Base-by-base conservation (phyloP, 805 yeast genomes). In the Phaffomyces opuntiae region DNA sequence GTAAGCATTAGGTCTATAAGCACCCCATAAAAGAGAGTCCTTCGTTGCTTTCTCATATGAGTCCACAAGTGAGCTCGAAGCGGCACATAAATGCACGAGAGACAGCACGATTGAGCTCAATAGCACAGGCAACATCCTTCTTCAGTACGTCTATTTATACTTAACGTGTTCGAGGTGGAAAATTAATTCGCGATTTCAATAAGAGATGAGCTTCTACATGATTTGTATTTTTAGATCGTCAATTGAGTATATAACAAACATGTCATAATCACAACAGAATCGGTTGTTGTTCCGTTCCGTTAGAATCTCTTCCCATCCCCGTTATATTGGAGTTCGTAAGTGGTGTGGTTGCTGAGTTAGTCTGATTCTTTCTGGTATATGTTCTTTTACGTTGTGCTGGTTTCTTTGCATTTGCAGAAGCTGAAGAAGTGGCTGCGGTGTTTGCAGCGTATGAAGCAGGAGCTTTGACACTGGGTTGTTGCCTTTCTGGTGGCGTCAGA, bases 1-100 rank as follows among this genome's bases (percentile, higher is more conserved):
- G 64, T 90, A 93, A 38, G 87, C 70, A 46, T 87, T 85, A 9
- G 96, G 81, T 51, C 97, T 69, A 64, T 89, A 91, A 1, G 98
- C 95, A 1, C 96, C 98, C 99, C 99, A 91, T 31, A 79, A 62
- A 26, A 86, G 66, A 3, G 87, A 75, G 37, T 73, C 66, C 40
- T 72, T 67, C 7, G 76, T 69, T 33, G 67, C 64, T 26, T 56
- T 49, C 38, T 62, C 60, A 43, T 61, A 70, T 0, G 56, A 51
- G 3, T 43, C 38, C 3, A 52, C 38, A 21, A 56, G 39, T 19
- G 42, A 38, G 14, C 37, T 32, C 12, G 42, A 26, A 6, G 12
- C n/a, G 8, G 17, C 12, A 29, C 13, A 29, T 29, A 29, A 11
- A 1, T 29, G 31, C 14, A 11, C 5, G 31, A 29, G 31, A 4